Conservation (phyloP, 495 filamentous ascomycete genomes). For the Tuber magnatum region DNA sequence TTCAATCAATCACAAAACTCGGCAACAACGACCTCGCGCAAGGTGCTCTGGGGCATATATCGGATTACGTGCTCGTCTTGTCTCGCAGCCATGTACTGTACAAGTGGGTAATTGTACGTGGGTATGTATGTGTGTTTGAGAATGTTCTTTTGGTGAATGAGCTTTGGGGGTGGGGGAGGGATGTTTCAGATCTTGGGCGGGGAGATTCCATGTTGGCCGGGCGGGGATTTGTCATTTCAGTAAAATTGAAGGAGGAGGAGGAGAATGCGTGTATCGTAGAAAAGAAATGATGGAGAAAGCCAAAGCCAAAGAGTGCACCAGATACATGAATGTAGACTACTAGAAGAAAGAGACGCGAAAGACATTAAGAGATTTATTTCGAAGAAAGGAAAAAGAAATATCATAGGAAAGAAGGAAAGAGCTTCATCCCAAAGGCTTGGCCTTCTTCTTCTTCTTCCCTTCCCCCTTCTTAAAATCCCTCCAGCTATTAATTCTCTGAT, state of each 20-base stretch:
- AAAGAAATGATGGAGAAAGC: not conserved
- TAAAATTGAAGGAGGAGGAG: not conserved
- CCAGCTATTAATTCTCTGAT: constrained; percentile 90
- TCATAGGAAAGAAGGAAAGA: constrained; percentile 53
- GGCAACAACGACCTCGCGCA: not conserved
- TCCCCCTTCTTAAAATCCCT: constrained; percentile 69
- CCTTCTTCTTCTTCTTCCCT: constrained; percentile 87
- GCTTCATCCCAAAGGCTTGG: constrained; percentile 45
- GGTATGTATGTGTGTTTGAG: not conserved
- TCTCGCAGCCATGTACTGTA: not conserved
- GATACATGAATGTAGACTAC: not conserved
- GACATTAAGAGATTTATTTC: not conserved
- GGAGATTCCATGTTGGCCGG: not conserved
- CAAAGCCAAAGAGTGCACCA: not conserved
- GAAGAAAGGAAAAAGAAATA: not conserved
- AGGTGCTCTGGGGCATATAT: not conserved
- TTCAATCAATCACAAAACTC: not conserved
- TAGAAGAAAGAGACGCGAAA: not conserved
- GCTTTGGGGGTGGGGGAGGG: not conserved
- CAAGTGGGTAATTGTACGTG: not conserved
- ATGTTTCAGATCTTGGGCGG: not conserved
- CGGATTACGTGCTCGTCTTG: not conserved
- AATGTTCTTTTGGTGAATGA: not conserved
- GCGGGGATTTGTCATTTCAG: not conserved
- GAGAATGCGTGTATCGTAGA: not conserved